Base-by-base conservation (phyloP, 495 filamentous ascomycete genomes). In the Xylaria venustula region DNA sequence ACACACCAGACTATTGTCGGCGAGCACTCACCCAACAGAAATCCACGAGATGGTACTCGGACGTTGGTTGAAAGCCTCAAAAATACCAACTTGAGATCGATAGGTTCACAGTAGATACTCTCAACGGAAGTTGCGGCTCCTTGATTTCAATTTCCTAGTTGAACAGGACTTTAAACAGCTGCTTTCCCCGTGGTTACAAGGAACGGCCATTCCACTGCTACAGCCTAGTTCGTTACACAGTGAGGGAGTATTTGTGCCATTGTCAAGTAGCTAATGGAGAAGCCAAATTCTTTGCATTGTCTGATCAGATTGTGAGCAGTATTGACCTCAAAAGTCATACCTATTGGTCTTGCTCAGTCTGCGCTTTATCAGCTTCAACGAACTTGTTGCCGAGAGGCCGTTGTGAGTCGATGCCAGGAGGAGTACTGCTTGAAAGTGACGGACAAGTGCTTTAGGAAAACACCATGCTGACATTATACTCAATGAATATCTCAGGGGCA, bases 161-260 rank as follows among this genome's bases (percentile, higher is more conserved):
- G 44, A 55, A 34, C 40, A 59, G 34, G 20, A 46, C 19, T 26
- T 55, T 50, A 1, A 7, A 1, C 0, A n/a, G 48, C 20, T 3
- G 25, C 11, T 58, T 53, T 25, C n/a, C 14, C 23, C 64, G 52
- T 30, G 47, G 56, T 2, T 46, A 67, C 15, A 58, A 65, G 32
- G 50, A 23, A 15, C 1, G 11, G 8, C 30, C 14, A 55, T 42
- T 60, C 41, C 67, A 67, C 7, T 58, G 55, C 26, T 64, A 55
- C 22, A 53, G 23, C n/a, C n/a, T 72, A 25, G 65, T 71, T 36
- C 72, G 73, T 46, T 75, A 72, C 48, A 73, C 71, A 32, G 72
- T 75, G 15, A 67, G 58, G 28, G 72, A 75, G 54, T 75, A 70
- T 20, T 62, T 73, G n/a, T n/a, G n/a, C n/a, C n/a, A n/a, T 71